Evolutionary conservation across 148 eudicot genomes (phyloP).

Genomic region (Persicaria tinctoria): DNA sequence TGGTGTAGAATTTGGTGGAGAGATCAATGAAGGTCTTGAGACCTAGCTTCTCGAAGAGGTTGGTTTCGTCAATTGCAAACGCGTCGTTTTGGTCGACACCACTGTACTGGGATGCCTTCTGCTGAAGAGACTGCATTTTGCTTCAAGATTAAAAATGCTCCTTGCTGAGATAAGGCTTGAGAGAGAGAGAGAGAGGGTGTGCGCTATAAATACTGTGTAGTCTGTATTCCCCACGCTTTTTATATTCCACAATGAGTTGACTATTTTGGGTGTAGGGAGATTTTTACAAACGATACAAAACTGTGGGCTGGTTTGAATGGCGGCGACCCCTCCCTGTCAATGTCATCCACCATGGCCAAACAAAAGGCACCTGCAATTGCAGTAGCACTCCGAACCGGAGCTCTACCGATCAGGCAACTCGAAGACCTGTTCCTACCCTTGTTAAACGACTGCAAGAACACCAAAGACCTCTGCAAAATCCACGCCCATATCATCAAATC

Average conservation of each 20-base stretch:
- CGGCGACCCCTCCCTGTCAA: too few species aligned
- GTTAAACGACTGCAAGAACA: slow-evolving; percentile 21
- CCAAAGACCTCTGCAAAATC: slow-evolving; percentile 19
- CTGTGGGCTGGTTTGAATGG: too few species aligned
- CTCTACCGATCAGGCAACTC: slow-evolving; percentile 8
- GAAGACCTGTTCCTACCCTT: slow-evolving; percentile 29
- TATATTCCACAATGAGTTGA: too few species aligned
- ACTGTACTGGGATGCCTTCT: slow-evolving; percentile 83
- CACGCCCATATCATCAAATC: slow-evolving; percentile 37
- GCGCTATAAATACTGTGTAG: too few species aligned
- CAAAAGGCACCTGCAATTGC: not conserved
- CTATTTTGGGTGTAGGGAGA: too few species aligned
- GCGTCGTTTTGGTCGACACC: slow-evolving; percentile 66
- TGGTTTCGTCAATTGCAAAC: slow-evolving; percentile 70
- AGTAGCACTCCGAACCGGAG: not conserved
- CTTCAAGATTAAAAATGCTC: not conserved
- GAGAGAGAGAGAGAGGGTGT: too few species aligned
- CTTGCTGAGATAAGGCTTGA: too few species aligned
- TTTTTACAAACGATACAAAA: too few species aligned
- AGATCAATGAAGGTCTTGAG: slow-evolving; percentile 70
- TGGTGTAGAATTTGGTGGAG: slow-evolving; percentile 84
- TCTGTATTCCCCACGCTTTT: too few species aligned
- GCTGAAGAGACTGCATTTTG: slow-evolving; percentile 72
- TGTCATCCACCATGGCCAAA: not conserved
- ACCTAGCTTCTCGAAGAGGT: slow-evolving; percentile 74